A percentile compares a stretch with the other conserved stretches of the same genome.
Evolutionary conservation across 345 rosid species (phyloP).

Genomic region (Bruguiera sexangula): DNA sequence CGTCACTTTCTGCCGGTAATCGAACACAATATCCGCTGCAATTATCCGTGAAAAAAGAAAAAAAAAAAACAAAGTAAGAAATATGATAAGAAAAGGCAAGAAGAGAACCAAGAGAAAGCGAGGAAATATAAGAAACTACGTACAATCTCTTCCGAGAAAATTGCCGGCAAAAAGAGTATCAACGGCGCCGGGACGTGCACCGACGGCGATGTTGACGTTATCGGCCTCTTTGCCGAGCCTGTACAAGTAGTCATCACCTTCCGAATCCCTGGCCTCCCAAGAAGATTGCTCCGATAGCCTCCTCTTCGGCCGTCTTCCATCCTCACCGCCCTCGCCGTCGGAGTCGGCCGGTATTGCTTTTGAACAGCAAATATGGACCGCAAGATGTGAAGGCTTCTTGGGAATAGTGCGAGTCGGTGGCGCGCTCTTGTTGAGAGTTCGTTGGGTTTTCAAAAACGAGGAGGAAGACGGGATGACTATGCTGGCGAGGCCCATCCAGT

Average conservation of each 20-base stretch:
- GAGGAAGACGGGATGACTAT: too few relatives aligned
- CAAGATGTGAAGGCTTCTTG: too few relatives aligned
- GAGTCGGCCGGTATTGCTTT: too few relatives aligned
- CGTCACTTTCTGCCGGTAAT: slow-evolving; percentile 87
- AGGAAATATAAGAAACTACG: not conserved
- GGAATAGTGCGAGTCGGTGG: too few relatives aligned
- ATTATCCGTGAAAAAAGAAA: not conserved
- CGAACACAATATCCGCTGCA: slow-evolving; percentile 92
- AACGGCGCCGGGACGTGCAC: slow-evolving; percentile 74
- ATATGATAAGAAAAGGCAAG: not conserved
- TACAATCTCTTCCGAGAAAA: slow-evolving; percentile 89
- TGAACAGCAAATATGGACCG: too few relatives aligned
- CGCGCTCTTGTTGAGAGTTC: too few relatives aligned
- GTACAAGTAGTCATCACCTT: slow-evolving; percentile 76
- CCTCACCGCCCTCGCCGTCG: too few relatives aligned
- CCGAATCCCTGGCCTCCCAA: slow-evolving; percentile 77
- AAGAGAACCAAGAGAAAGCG: not conserved
- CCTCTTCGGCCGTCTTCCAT: slow-evolving; percentile 13
- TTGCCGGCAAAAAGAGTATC: slow-evolving; percentile 78
- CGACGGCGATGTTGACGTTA: slow-evolving; percentile 81
- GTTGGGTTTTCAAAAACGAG: too few relatives aligned
- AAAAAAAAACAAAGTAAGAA: too few relatives aligned
- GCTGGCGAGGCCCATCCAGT: too few relatives aligned
- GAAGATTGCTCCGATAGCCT: slow-evolving; percentile 81
- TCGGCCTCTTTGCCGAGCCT: slow-evolving; percentile 84